Conservation (phyloP, 495 filamentous ascomycete genomes). For the Penicillium mononematosum region DNA sequence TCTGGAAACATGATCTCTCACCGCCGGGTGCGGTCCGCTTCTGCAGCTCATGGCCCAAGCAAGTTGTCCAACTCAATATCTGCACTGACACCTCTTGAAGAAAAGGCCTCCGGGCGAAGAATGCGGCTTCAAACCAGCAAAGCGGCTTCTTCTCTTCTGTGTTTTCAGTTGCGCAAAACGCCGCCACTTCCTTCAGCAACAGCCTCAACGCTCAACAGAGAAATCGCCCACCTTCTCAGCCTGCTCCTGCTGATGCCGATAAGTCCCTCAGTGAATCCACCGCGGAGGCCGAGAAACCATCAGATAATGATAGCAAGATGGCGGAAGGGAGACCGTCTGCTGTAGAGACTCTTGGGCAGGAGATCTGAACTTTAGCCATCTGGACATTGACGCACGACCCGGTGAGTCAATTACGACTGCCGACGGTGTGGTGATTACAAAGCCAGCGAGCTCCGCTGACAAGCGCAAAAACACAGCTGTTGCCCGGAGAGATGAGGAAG, state of each 20-base stretch:
- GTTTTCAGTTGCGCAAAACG: constrained; percentile 90
- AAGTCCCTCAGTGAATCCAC: constrained; percentile 20
- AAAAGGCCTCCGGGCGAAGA: constrained; percentile 51
- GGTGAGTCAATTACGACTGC: constrained; percentile 40
- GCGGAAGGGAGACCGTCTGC: constrained; percentile 67
- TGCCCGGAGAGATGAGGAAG: constrained; percentile 50
- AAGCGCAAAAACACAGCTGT: constrained; percentile 41
- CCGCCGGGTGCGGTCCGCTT: constrained; percentile 64
- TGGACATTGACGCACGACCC: constrained; percentile 50
- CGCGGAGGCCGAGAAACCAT: constrained; percentile 22
- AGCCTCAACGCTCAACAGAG: constrained; percentile 64
- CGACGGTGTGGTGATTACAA: constrained; percentile 44
- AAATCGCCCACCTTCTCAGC: constrained; percentile 34
- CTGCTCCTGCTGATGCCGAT: constrained; percentile 29
- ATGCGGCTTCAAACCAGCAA: constrained; percentile 36
- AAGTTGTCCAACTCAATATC: constrained; percentile 81
- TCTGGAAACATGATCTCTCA: constrained; percentile 78
- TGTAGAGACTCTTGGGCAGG: constrained; percentile 84
- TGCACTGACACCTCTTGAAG: constrained; percentile 69
- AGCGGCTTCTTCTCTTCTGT: constrained; percentile 90
- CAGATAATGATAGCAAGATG: constrained; percentile 19
- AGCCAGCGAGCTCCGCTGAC: constrained; percentile 33
- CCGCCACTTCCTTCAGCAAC: constrained; percentile 80
- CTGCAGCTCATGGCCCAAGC: constrained; percentile 69
- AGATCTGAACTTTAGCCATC: constrained; percentile 79